Conservation (phyloP, 2,329 filamentous ascomycete genomes). For the Fusarium clavum region DNA sequence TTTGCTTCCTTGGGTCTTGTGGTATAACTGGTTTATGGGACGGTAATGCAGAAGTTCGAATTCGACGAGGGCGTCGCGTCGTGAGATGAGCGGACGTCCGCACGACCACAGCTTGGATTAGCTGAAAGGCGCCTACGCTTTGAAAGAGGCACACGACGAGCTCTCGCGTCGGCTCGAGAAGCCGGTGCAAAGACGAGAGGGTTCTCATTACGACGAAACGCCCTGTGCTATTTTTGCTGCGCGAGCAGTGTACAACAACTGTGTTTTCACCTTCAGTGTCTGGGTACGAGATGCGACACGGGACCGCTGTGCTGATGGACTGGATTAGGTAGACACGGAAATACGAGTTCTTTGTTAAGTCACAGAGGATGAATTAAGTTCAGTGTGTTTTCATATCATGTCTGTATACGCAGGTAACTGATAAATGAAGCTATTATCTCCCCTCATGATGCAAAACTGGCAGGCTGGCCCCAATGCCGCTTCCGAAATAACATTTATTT, state of each 20-base stretch:
- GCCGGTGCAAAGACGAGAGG: constrained; percentile 21
- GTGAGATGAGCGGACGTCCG: constrained; percentile 35
- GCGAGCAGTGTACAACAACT: constrained; percentile 45
- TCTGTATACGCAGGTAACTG: constrained; percentile 14
- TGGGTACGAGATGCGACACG: constrained; percentile 39
- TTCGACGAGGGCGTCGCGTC: constrained; percentile 43
- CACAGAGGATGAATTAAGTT: constrained; percentile 14
- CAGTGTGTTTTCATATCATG: constrained; percentile 13
- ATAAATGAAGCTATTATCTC: constrained; percentile 19
- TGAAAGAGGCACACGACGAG: constrained; percentile 34
- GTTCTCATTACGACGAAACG: constrained; percentile 26
- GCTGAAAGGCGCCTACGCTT: constrained; percentile 38
- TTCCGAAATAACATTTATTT: not conserved
- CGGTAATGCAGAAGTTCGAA: constrained; percentile 48
- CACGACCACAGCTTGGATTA: constrained; percentile 45
- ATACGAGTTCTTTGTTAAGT: constrained; percentile 43
- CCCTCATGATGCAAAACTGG: constrained; percentile 4
- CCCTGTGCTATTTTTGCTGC: constrained; percentile 36
- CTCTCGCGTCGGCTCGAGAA: constrained; percentile 25
- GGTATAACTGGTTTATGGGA: constrained; percentile 44
- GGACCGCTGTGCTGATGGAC: constrained; percentile 46
- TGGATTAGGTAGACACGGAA: constrained; percentile 47
- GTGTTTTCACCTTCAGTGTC: constrained; percentile 40
- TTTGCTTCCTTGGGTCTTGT: constrained; percentile 41
- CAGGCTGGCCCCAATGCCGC: not conserved